Evolutionary conservation across 176 grass and related monocot genomes (phyloP).

Genomic region (Tillandsia leiboldiana): DNA sequence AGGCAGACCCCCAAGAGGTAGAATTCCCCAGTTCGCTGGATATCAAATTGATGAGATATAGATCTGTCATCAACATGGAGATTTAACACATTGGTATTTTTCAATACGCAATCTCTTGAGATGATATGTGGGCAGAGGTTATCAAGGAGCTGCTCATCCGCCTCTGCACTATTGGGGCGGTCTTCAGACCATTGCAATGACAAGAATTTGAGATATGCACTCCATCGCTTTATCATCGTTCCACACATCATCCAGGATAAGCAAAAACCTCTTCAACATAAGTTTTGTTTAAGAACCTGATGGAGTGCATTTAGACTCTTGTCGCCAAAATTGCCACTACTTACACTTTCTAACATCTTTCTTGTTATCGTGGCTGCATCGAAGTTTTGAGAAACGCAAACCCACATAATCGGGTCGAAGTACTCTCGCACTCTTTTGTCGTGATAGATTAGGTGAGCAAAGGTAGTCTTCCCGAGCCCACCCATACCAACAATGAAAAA

Average conservation of each 20-base stretch:
- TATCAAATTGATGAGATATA: neutral
- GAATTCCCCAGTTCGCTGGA: conserved; percentile 6
- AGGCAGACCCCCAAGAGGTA: conserved; percentile 8
- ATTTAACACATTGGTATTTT: neutral
- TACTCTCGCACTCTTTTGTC: conserved; percentile 5
- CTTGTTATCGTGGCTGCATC: conserved; percentile 1
- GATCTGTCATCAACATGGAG: conserved; percentile 9
- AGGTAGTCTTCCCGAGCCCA: conserved; percentile 6
- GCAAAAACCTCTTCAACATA: conserved; percentile 11
- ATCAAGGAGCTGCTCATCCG: conserved; percentile 4
- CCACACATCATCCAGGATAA: conserved; percentile 31
- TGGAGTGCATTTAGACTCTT: conserved; percentile 12
- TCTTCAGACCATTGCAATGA: conserved; percentile 2
- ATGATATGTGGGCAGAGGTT: conserved; percentile 1
- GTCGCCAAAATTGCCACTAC: neutral
- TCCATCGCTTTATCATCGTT: neutral
- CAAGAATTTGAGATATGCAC: conserved; percentile 7
- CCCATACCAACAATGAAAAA: no score
- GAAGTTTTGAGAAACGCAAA: conserved; percentile 14
- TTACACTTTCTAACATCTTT: conserved; percentile 5
- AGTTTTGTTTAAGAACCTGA: conserved; percentile 2
- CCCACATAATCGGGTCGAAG: conserved; percentile 13
- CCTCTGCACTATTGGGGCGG: neutral
- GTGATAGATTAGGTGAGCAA: conserved; percentile 9
- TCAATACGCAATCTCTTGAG: conserved; percentile 6